Base-by-base conservation (phyloP, 352 stramenopile genomes). In the Bremia lactucae region DNA sequence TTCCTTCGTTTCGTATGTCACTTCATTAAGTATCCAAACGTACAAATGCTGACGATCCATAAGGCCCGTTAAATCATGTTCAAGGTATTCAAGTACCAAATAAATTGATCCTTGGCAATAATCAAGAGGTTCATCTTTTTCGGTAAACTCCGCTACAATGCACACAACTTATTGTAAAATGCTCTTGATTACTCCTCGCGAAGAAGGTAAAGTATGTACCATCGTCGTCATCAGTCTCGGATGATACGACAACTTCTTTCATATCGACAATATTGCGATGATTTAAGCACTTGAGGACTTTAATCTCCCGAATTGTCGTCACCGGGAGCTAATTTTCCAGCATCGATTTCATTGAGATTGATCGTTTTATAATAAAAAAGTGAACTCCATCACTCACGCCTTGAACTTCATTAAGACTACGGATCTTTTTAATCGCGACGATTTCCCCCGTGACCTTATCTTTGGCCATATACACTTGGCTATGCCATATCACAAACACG, bases 261-360 rank as follows among this genome's bases (percentile, higher is more conserved):
- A 98, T 83, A 49, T 88, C 74, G 16, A 98, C 90, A 44, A 98
- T 71, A 63, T 97, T 98, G 14, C 73, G 78, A 65, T 98, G 95
- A 38, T 91, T 83, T 4, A 98, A 69, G 59, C 83, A 86, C 62
- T 98, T 98, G 40, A 98, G 75, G 54, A 98, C 96, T 81, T 98
- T 98, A 49, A 98, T 98, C 71, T 98, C 95, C 9, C 95, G 84
- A 52, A 98, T 95, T 11, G 95, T 95, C 28, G 91, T 98, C 36
- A 96, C 75, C 0, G 95, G 94, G 9, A 98, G 67, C 80, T 96
- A 37, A n/a, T n/a, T n/a, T n/a, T n/a, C n/a, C n/a, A n/a, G n/a
- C n/a, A n/a, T n/a, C n/a, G n/a, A n/a, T n/a, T n/a, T n/a, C n/a
- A n/a, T n/a, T n/a, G n/a, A 56, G 45, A 15, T 7, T 33, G 22